A percentile compares a stretch with the other conserved stretches of the same genome.
Conservation (phyloP, 2,329 filamentous ascomycete species). For the Penicillium sp. region DNA sequence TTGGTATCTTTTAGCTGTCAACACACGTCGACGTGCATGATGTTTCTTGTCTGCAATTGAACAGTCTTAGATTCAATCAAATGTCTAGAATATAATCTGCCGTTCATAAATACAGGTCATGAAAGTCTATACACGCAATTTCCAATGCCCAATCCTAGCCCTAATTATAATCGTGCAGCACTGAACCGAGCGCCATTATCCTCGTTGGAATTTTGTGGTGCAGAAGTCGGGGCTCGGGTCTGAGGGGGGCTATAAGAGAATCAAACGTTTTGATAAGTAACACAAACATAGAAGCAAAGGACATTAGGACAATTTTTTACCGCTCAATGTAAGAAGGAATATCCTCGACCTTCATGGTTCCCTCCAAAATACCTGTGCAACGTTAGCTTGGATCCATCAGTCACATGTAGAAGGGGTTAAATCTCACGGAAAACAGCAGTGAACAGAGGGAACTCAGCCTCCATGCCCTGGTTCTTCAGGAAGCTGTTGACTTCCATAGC, state of each 20-base stretch:
- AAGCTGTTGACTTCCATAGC: slow-evolving; percentile 89
- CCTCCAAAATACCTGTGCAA: slow-evolving; percentile 65
- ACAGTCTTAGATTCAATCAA: neutral
- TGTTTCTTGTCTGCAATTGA: neutral
- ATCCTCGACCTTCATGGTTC: slow-evolving; percentile 72
- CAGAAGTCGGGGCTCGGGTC: slow-evolving; percentile 14
- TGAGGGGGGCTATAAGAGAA: slow-evolving; percentile 19
- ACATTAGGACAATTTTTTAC: slow-evolving; percentile 31
- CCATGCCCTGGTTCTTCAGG: slow-evolving; percentile 71
- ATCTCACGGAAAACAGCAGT: slow-evolving; percentile 71
- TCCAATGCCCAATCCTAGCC: slow-evolving; percentile 5
- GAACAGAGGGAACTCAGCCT: slow-evolving; percentile 86
- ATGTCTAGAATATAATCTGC: slow-evolving; percentile 1
- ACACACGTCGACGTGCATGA: neutral
- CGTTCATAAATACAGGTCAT: slow-evolving; percentile 21
- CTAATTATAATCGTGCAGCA: slow-evolving; percentile 21
- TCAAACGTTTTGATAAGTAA: slow-evolving; percentile 21
- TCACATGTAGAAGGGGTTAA: neutral
- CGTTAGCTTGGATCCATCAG: slow-evolving; percentile 19
- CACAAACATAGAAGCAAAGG: slow-evolving; percentile 11
- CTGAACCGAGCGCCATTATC: slow-evolving; percentile 15
- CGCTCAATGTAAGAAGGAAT: slow-evolving; percentile 67
- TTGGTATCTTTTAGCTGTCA: neutral
- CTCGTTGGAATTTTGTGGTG: slow-evolving; percentile 11
- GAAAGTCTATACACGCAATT: slow-evolving; percentile 19